Percentiles rank a stretch among this genome's conserved stretches.
Conservation (phyloP, 176 grass and related monocot genomes). For the Canna indica region DNA sequence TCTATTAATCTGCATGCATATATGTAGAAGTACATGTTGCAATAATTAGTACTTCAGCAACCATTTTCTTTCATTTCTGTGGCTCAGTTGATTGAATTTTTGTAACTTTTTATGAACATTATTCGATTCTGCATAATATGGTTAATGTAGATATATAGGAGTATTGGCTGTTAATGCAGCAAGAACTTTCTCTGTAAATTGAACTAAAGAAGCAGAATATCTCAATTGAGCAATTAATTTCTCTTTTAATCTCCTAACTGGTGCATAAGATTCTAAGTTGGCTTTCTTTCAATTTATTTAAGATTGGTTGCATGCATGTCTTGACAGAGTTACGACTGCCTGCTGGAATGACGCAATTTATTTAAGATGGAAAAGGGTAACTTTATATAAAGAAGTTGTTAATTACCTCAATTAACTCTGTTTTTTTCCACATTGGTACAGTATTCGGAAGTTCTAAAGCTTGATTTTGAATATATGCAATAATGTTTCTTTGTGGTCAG, state of each 20-base stretch:
- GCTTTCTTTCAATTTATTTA: neutral
- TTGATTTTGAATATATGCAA: no score
- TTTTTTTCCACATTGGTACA: no score
- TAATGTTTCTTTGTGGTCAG: no score
- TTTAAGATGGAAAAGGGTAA: slow-evolving; percentile 1
- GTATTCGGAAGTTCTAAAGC: no score
- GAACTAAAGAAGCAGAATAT: neutral
- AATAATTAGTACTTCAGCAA: neutral
- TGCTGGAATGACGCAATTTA: neutral
- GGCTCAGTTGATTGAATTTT: neutral
- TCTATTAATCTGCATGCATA: neutral
- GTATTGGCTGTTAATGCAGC: no score
- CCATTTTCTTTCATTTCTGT: neutral
- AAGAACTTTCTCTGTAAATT: neutral
- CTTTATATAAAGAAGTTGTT: no score
- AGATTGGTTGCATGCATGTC: slow-evolving; percentile 1
- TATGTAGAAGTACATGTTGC: neutral
- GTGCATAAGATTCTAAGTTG: neutral
- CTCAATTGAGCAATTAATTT: neutral
- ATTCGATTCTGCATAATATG: neutral
- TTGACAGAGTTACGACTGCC: neutral
- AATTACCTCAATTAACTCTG: no score
- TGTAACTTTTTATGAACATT: no score
- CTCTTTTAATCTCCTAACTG: neutral
- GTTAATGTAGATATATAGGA: neutral